A percentile compares a stretch with the other conserved stretches of the same genome.
These are phyloP conservation scores for Claviceps africana DNA, from an alignment of 2,329 filamentous ascomycete species.

Conservation along the genomic window DNA sequence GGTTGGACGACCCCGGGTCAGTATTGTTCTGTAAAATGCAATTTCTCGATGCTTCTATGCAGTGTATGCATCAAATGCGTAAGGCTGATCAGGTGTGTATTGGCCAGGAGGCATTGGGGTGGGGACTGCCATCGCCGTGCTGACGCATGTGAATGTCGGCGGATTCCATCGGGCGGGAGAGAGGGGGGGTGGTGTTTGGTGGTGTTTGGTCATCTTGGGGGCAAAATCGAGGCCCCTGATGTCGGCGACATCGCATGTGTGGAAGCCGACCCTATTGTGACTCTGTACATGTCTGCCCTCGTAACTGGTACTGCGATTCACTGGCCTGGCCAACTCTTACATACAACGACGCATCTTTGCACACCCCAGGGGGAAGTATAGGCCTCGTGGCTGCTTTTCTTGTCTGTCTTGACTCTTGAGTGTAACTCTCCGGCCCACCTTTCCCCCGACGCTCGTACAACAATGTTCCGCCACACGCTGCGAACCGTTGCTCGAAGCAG, in stretches of 20 bases:
- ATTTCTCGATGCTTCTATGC: slow-evolving; percentile 1
- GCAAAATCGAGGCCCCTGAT: not conserved
- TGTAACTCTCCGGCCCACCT: too few species aligned
- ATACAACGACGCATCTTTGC: not conserved
- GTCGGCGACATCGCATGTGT: slow-evolving; percentile 5
- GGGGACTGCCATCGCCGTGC: not conserved
- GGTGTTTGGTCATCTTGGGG: too few species aligned
- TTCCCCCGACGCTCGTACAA: not conserved
- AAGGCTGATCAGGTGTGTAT: not conserved
- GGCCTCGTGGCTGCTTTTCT: too few species aligned
- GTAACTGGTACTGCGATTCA: not conserved
- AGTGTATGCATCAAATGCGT: not conserved
- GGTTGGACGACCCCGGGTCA: slow-evolving; percentile 1
- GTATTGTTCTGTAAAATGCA: not conserved
- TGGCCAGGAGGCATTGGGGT: not conserved
- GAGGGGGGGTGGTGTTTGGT: too few species aligned
- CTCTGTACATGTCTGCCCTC: not conserved
- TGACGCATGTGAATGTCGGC: not conserved
- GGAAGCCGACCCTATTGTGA: not conserved
- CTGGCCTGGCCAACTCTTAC: not conserved
- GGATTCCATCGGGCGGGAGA: slow-evolving; percentile 6
- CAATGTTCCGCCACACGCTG: slow-evolving; percentile 19
- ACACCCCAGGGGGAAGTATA: not conserved
- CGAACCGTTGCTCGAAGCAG: slow-evolving; percentile 15
- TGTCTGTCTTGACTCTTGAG: too few species aligned